Base-by-base conservation (phyloP, 495 filamentous ascomycete species). In the Xylaria flabelliformis region DNA sequence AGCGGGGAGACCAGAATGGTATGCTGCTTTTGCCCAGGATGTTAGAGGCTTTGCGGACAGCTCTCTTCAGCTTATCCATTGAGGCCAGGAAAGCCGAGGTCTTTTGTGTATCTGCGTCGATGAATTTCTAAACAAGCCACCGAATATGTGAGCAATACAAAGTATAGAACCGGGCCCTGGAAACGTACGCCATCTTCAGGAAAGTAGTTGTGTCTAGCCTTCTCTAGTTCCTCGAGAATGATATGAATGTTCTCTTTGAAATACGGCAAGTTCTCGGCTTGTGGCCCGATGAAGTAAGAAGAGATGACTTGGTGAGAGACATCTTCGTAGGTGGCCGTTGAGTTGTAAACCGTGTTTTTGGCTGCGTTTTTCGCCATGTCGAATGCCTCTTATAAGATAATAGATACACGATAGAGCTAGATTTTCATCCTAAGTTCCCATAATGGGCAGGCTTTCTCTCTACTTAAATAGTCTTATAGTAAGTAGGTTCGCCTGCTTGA, bases 1-100 rank as follows among this genome's bases (percentile, higher is more conserved):
- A 86, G 3, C 82, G 76, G 10, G 84, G 83, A 5, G 79, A 83
- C 80, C 80, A 87, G 70, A 83, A 83, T 0, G 85, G 83, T 39
- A 86, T 78, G 12, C 79, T 82, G 68, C 82, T 74, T 55, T 77
- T 73, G 5, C 79, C 79, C 5, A 86, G 69, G 50, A 73, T 63
- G 7, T 51, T 64, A 8, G 71, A 41, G 17, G 69, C 67, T 58
- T 74, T 64, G 10, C 69, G 68, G 41, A 79, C 74, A 12, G 79
- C 76, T 21, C 71, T 77, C 53, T 62, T 51, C 44, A 82, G 71
- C 61, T 79, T 80, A 48, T 70, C 70, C 29, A 75, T 76, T 17
- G 74, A 65, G 26, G 72, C 69, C 19, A 75, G 46, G 68, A 82
- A 84, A 3, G 74, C 73, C 4, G 65, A 50, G 0, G 82, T 79